A percentile compares a stretch with the other conserved stretches of the same genome.
Conservation (phyloP, 805 yeast species). For the Kluyveromyces dobzhanskii region DNA sequence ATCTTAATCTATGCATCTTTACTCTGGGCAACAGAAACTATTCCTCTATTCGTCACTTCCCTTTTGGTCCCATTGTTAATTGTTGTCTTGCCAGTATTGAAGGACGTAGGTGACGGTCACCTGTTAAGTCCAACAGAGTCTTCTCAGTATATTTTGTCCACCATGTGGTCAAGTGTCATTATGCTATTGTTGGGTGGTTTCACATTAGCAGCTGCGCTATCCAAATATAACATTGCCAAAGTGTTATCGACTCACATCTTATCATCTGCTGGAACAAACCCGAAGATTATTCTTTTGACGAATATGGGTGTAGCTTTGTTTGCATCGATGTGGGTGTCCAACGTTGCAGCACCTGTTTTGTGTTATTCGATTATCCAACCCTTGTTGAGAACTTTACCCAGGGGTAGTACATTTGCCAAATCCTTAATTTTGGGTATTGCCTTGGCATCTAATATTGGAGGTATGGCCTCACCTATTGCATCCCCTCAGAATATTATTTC, state of each 20-base stretch:
- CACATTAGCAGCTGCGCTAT: slow-evolving; percentile 87
- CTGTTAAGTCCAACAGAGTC: slow-evolving; percentile 58
- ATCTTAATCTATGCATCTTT: slow-evolving; percentile 72
- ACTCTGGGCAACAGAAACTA: slow-evolving; percentile 92
- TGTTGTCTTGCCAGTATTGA: slow-evolving; percentile 62
- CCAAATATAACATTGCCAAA: slow-evolving; percentile 85
- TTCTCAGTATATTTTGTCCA: slow-evolving; percentile 59
- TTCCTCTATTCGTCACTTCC: slow-evolving; percentile 88
- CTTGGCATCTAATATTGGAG: slow-evolving; percentile 86
- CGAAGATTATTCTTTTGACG: slow-evolving; percentile 64
- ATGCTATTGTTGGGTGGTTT: slow-evolving; percentile 89
- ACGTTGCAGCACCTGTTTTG: slow-evolving; percentile 95
- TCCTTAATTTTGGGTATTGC: slow-evolving; percentile 89
- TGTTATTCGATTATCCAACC: slow-evolving; percentile 91
- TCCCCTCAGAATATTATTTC: slow-evolving; percentile 96
- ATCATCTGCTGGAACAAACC: slow-evolving; percentile 79
- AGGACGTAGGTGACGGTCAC: slow-evolving; percentile 41
- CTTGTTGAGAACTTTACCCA: slow-evolving; percentile 71
- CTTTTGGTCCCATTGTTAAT: slow-evolving; percentile 73
- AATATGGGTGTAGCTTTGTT: slow-evolving; percentile 83
- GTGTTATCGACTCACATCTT: slow-evolving; percentile 74
- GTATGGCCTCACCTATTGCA: slow-evolving; percentile 96
- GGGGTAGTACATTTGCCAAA: slow-evolving; percentile 67
- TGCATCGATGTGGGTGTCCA: slow-evolving; percentile 91
- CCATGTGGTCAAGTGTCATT: slow-evolving; percentile 95